A percentile compares a stretch with the other conserved stretches of the same genome.
Evolutionary conservation across 805 yeast genomes (phyloP).

Genomic region (Ogataea saltuana): DNA sequence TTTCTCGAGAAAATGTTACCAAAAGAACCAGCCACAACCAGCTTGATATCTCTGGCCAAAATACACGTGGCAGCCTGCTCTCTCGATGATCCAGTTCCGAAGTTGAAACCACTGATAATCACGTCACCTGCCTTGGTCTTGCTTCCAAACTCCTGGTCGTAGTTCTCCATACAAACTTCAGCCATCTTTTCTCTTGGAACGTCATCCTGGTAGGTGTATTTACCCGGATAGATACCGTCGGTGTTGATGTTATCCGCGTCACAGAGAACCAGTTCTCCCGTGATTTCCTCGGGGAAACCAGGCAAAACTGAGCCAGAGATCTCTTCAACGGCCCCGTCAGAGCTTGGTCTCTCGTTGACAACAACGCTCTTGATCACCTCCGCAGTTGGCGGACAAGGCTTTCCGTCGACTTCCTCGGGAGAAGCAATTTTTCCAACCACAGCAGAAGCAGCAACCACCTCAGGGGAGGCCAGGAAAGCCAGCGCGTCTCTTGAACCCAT

Average conservation of each 20-base stretch:
- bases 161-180: constrained; percentile 98
- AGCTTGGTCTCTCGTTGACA: constrained; percentile 35
- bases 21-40: constrained; percentile 95
- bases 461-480: constrained; percentile 96
- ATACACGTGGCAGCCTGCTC: constrained; percentile 99
- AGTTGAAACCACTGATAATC: constrained; percentile 87
- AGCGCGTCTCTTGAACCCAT: constrained; percentile 98
- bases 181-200: constrained; percentile 96
- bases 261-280: constrained; percentile 92
- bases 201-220: constrained; percentile 98
- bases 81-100: constrained; percentile 98
- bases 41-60: constrained; percentile 86
- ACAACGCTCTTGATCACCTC: constrained; percentile 48
- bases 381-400: constrained; percentile 46
- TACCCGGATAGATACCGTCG: constrained; percentile 98
- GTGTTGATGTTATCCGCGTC: constrained; percentile 97
- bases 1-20: constrained; percentile 96
- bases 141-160: constrained; percentile 81
- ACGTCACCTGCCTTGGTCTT: constrained; percentile 86
- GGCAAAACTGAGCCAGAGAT: constrained; percentile 71
- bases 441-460: constrained; percentile 98
- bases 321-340: constrained; percentile 22
- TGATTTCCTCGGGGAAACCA: constrained; percentile 87
- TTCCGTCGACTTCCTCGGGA: constrained; percentile 80
- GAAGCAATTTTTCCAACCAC: constrained; percentile 91